Conservation (phyloP, 306 rosid genomes). For the Cicer arietinum region DNA sequence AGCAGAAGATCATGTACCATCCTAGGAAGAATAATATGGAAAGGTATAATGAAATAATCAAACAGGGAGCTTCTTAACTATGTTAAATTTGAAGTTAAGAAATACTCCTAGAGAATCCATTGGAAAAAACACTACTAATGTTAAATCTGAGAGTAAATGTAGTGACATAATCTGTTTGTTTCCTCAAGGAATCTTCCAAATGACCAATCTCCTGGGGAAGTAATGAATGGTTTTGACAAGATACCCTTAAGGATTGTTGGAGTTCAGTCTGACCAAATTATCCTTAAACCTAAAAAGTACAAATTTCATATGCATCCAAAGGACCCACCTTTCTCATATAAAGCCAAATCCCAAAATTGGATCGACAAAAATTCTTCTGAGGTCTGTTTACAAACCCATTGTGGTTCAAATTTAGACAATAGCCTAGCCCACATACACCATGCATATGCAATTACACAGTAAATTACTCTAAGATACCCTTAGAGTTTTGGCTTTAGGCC, state of each 20-base stretch:
- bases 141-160: constrained; percentile 35
- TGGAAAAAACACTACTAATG: neutral
- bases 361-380: constrained; percentile 10
- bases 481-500: too few species aligned
- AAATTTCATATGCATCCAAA: constrained; percentile 15
- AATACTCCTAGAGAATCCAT: constrained; percentile 15
- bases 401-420: constrained; percentile 7
- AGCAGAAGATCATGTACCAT: constrained; percentile 26
- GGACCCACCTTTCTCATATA: constrained; percentile 25
- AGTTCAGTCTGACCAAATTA: constrained; percentile 33
- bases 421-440: constrained; percentile 8
- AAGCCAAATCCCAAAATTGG: constrained; percentile 25
- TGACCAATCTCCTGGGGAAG: constrained; percentile 14
- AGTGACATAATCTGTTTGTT: constrained; percentile 32
- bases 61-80: constrained; percentile 31
- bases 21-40: constrained; percentile 17
- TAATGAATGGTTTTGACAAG: constrained; percentile 17
- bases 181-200: constrained; percentile 27
- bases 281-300: constrained; percentile 30
- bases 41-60: constrained; percentile 39
- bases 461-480: too few species aligned
- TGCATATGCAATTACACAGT: neutral
- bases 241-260: constrained; percentile 1
- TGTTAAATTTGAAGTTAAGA: constrained; percentile 26
- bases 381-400: constrained; percentile 26